Evolutionary conservation across 2,329 filamentous ascomycete species (phyloP).

Genomic region (Dactylellina cionopaga): DNA sequence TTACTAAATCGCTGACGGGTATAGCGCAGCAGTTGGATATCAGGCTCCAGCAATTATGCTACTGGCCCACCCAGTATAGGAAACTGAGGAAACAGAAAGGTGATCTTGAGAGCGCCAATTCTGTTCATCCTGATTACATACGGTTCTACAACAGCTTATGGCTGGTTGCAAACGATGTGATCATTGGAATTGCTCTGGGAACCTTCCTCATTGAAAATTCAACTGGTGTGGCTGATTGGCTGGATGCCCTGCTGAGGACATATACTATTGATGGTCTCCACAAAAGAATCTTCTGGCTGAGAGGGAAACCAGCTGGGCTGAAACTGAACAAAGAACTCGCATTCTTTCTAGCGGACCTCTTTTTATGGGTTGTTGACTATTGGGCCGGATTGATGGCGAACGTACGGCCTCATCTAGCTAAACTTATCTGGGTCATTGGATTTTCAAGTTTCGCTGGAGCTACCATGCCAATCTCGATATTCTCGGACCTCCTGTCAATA

Average conservation of each 20-base stretch:
- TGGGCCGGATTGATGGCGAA: constrained; percentile 71
- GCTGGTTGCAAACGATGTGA: constrained; percentile 98
- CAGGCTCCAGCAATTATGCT: constrained; percentile 95
- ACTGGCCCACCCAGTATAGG: constrained; percentile 97
- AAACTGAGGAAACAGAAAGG: constrained; percentile 88
- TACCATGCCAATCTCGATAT: constrained; percentile 94
- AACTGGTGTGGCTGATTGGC: constrained; percentile 75
- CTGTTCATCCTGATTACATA: constrained; percentile 96
- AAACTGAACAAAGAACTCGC: constrained; percentile 96
- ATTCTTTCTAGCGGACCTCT: constrained; percentile 91
- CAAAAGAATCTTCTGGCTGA: constrained; percentile 91
- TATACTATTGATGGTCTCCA: constrained; percentile 91
- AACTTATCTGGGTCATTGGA: constrained; percentile 89
- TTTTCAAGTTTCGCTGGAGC: constrained; percentile 95
- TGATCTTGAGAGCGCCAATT: constrained; percentile 95
- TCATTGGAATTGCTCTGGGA: constrained; percentile 94
- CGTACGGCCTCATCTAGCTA: constrained; percentile 81
- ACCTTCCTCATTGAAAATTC: constrained; percentile 98
- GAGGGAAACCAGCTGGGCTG: constrained; percentile 92
- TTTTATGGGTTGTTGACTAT: constrained; percentile 98
- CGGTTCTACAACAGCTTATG: constrained; percentile 98
- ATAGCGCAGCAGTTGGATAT: constrained; percentile 94
- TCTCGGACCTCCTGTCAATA: constrained; percentile 90
- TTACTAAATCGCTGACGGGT: constrained; percentile 34
- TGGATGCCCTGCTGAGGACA: constrained; percentile 74